Evolutionary conservation across 2,329 filamentous ascomycete genomes (phyloP), one percentile per base, ranked within the genome.

Genomic region (Sarocladium oryzae): DNA sequence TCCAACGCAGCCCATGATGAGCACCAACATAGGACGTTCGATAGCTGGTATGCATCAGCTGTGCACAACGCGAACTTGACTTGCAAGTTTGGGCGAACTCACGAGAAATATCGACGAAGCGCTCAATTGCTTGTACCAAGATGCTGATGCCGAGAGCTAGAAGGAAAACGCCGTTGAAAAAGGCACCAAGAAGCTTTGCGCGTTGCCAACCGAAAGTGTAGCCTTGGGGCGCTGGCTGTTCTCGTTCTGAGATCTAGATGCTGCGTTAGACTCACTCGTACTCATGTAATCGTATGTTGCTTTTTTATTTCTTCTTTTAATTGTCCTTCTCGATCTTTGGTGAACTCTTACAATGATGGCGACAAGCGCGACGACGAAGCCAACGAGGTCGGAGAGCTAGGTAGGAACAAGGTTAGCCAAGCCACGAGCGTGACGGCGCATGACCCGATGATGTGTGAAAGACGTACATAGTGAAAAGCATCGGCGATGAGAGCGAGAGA

Each of bases 91-190:
- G 16, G 16, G 11, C 13, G n/a, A 9, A 63, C 72, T 54, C 60
- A 81, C 78, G 66, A 54, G 79, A 64, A 3, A 85, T 61, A 3
- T 75, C 69, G 18, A 85, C 72, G 59, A 88, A 88, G 32, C 86
- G 73, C 65, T 90, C 85, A 49, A 90, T 75, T 0, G 86, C 83
- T 61, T 90, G 86, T 2, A 90, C 68, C 30, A 86, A 76, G 48
- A 90, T 87, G 63, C 84, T 88, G 32, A 89, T 66, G 1, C 85
- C 85, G 2, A 91, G 69, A 1, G 84, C 86, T 15, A 89, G 66
- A 1, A 91, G 74, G 53, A 91, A 87, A 1, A 84, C 82, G 13
- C 86, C 86, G 59, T 91, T 91, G 74, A 90, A 91, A 65, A 91
- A 91, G 20, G 85, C 85, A 4, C 86, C 86, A 0, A 91, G 71